Base-by-base conservation (phyloP, 495 filamentous ascomycete species). In the Coniosporium apollinis region DNA sequence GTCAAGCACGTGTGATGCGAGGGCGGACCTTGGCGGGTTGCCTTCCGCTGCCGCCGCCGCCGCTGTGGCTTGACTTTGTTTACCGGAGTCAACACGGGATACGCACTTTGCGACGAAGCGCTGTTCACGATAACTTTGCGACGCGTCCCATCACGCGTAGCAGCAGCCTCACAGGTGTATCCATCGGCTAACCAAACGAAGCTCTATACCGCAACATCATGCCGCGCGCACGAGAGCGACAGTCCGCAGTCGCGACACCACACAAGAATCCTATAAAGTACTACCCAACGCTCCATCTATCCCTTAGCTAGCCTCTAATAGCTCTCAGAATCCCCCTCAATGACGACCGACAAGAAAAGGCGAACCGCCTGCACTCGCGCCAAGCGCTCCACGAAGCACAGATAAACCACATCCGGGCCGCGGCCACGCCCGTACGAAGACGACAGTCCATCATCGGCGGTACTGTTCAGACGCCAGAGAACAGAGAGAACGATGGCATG, bases 341-440 rank as follows among this genome's bases (percentile, higher is more conserved):
- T 58, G 89, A 99, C 68, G 89, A 99, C 60, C 72, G 72, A 41
- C 72, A 72, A 35, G 89, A 99, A 55, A 94, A 92, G 57, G 83
- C 83, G 22, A 75, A 78, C 47, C 78, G 91, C 19, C 64, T 84
- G 46, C 82, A 92, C 49, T 81, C 82, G 36, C 74, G 89, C 45
- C 82, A 86, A 49, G 83, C 82, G 28, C 71, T 81, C 25, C 82
- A 94, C 55, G 79, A 91, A 51, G 73, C 77, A 37, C 91, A 96
- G 50, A 81, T 86, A 68, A 83, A 85, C 55, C 75, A 91, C 52
- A 74, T 96, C 38, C 79, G 79, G 51, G 81, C 83, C 16, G 89
- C 89, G 19, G 87, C 84, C 22, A 86, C 89, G 7, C 89, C 89
- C 10, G 72, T 73, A 55, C 77, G 84, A 45, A 79, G 75, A 52